Evolutionary conservation across 768 basidiomycete genomes (phyloP), one percentile per base, ranked within the genome.

Genomic region (Termitomyces bulborhizus): DNA sequence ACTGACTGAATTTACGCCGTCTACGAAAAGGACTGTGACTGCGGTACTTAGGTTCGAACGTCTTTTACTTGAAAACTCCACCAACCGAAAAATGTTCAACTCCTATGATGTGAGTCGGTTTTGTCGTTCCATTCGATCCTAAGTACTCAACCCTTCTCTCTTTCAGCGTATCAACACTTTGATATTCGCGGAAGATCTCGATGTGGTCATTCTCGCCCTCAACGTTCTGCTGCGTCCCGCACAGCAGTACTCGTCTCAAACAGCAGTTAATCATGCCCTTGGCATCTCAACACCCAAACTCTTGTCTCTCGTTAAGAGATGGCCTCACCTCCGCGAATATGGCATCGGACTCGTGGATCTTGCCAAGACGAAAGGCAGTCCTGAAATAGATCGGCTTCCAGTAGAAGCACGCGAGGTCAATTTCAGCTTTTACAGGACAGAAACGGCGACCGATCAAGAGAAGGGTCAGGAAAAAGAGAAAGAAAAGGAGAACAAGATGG

Each of bases 61-160:
- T 58, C 72, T 98, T 39, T 73, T 99, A 50, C 76, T 99, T 64
- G 97, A 98, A 73, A 97, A 98, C 69, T 96, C 94, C 46, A 99
- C 97, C 40, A 98, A 96, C 68, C 78, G 97, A 65, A 98, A 98
- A 76, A 90, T 94, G 55, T 99, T 88, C 72, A 86, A 83, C 57
- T 96, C 93, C 4, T 99, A 97, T 71, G 97, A 99, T 68, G 96
- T 98, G 71, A 71, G 93, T 76, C n/a, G n/a, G 8, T 41, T 46
- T 51, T 52, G 44, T 59, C 42, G 41, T 26, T 58, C 56, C n/a
- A 53, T 46, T 51, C 59, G 54, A 39, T 34, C 21, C 5, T 18
- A 16, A 36, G 4, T 42, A 57, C 46, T 53, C 53, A 42, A 55
- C 21, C 6, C 6, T 29, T 39, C 48, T 45, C 46, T 54, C 40